phyloP scores from a whole-genome alignment of 1,284 basidiomycete species.

The Naganishia albida region DNA sequence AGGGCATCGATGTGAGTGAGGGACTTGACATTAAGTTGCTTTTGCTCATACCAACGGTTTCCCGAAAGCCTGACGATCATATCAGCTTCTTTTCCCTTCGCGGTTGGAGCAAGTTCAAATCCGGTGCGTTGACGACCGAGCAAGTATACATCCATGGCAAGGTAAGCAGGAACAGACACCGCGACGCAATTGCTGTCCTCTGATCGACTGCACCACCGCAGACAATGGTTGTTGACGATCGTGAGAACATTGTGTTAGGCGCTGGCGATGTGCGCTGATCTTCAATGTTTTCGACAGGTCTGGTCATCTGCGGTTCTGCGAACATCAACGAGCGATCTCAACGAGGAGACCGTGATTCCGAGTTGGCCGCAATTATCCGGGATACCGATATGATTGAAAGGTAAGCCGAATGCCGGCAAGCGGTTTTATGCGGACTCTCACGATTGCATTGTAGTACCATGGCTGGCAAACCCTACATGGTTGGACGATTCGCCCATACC shows the following conservation, averaged over 20 bases:
- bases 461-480: constrained; percentile 92
- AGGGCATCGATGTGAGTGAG: constrained; percentile 77
- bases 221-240: constrained; percentile 89
- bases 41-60: neutral
- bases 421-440: neutral
- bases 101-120: constrained; percentile 89
- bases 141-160: constrained; percentile 91
- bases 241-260: constrained; percentile 37
- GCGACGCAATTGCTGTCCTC: neutral
- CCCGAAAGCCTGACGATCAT: constrained; percentile 79
- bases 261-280: constrained; percentile 17
- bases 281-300: constrained; percentile 49
- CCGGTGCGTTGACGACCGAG: constrained; percentile 83
- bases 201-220: neutral
- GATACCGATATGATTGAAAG: constrained; percentile 96
- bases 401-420: constrained; percentile 55
- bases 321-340: constrained; percentile 98
- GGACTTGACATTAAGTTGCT: neutral
- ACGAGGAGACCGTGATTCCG: constrained; percentile 93
- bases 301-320: constrained; percentile 98
- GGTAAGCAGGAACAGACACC: constrained; percentile 43
- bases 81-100: constrained; percentile 89
- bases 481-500: constrained; percentile 94
- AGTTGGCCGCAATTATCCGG: constrained; percentile 85
- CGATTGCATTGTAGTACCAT: constrained; percentile 66